A percentile compares a stretch with the other conserved stretches of the same genome.
Conservation (phyloP, 1,284 basidiomycete genomes). For the Laetiporus sulphureus region DNA sequence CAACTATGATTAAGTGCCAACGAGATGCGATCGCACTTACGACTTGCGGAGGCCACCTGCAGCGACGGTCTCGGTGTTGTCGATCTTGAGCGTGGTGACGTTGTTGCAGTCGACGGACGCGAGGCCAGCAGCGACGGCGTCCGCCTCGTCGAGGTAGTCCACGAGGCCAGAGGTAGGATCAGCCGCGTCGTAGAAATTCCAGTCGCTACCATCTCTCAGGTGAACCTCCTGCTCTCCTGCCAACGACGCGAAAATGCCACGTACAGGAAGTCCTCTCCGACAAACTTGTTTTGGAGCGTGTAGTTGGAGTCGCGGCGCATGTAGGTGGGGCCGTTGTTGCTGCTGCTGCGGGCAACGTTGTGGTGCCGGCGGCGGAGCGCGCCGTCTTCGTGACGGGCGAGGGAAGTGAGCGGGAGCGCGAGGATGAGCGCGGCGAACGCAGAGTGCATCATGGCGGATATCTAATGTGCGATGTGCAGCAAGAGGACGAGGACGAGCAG, state of each 20-base stretch:
- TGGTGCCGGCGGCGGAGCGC: conserved; percentile 13
- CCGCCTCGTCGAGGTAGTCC: conserved; percentile 39
- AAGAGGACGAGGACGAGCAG: too few relatives aligned
- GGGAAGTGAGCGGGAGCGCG: conserved; percentile 17
- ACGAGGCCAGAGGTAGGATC: conserved; percentile 69
- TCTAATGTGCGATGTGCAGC: neutral
- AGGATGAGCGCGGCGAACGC: conserved; percentile 14
- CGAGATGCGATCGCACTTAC: conserved; percentile 31
- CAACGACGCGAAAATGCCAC: neutral
- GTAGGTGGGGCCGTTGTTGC: too few relatives aligned
- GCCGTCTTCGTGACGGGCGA: conserved; percentile 11
- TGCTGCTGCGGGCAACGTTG: conserved; percentile 10
- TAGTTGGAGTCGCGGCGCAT: conserved; percentile 20
- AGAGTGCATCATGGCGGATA: conserved; percentile 14
- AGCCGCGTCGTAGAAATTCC: conserved; percentile 50
- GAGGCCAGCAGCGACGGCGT: conserved; percentile 44
- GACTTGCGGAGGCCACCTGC: conserved; percentile 56
- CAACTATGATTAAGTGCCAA: neutral
- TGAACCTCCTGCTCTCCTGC: too few relatives aligned
- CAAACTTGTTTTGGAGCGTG: conserved; percentile 31
- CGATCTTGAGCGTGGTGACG: conserved; percentile 55
- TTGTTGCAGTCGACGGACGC: conserved; percentile 52
- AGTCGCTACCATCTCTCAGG: too few relatives aligned
- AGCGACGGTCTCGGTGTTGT: conserved; percentile 44
- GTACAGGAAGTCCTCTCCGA: conserved; percentile 10